A percentile compares a stretch with the other conserved stretches of the same genome.
phyloP scores from a whole-genome alignment of 169 alveolate genomes.

The Babesia bigemina region DNA sequence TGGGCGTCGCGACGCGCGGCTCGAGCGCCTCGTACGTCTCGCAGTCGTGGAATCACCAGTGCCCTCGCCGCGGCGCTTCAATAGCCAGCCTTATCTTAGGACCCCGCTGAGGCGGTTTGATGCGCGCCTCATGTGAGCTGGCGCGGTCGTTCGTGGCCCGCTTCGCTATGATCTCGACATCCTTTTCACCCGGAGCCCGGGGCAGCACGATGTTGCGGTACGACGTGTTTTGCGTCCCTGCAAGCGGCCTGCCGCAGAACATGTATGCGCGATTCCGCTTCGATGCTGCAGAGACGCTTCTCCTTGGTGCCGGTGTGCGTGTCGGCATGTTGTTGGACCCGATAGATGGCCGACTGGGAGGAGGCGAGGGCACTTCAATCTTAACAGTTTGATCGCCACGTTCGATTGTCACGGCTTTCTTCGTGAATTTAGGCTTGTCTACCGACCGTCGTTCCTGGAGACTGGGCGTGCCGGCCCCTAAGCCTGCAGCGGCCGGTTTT shows the following conservation, averaged over 20 bases:
- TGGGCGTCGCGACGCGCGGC: constrained; percentile 1
- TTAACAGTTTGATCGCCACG: too few relatives aligned
- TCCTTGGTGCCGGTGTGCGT: not conserved
- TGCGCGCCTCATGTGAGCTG: not conserved
- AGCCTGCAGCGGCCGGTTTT: too few relatives aligned
- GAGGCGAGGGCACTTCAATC: too few relatives aligned
- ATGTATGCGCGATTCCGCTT: constrained; percentile 1
- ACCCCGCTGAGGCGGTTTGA: not conserved
- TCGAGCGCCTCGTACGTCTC: constrained; percentile 4
- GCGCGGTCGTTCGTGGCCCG: not conserved
- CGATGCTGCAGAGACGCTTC: not conserved
- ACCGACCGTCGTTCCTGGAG: too few relatives aligned
- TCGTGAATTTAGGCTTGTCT: too few relatives aligned
- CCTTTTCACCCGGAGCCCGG: constrained; percentile 2
- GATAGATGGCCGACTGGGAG: not conserved
- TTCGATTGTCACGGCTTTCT: too few relatives aligned
- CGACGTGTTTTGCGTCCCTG: not conserved
- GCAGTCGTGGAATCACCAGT: not conserved
- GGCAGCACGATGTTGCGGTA: constrained; percentile 9
- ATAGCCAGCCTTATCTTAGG: constrained; percentile 37
- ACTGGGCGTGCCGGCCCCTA: too few relatives aligned
- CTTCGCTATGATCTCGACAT: constrained; percentile 51
- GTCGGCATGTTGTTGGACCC: not conserved
- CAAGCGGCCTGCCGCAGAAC: constrained; percentile 20
- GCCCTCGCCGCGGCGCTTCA: not conserved